Base-by-base conservation (phyloP, 2,329 filamentous ascomycete genomes). In the Emmonsiellopsis sp. region DNA sequence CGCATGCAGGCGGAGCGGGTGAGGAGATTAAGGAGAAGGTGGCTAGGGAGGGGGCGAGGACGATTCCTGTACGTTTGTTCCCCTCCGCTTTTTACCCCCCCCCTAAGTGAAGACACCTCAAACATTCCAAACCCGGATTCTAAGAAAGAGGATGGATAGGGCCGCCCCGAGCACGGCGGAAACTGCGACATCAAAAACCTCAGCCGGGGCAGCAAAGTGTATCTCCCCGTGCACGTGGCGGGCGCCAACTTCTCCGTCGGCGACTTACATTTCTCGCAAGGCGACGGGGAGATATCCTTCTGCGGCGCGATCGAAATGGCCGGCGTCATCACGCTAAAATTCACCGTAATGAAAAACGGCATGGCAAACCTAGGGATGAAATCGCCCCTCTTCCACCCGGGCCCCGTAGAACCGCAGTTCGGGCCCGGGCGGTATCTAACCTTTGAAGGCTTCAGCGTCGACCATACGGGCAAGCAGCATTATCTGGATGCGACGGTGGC, bases 261-360 rank as follows among this genome's bases (percentile, higher is more conserved):
- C 10, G 91, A 95, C 65, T 71, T 95, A 37, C 89, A 94, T 69
- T 94, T 93, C 69, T 85, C 82, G 3, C 87, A 94, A 70, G 90
- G 90, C 7, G 90, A 95, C 64, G 90, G 90, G 6, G 90, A 95
- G 67, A 94, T 95, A 55, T 88, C 84, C 2, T 96, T 90, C 65
- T 90, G 86, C 58, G 86, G 86, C 17, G 91, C 90, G 5, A 96
- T 95, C 62, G 91, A 96, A 69, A 96, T 96, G 87, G 88, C 90
- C 0, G 90, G 90, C 4, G 76, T 88, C 43, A 95, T 95, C 61
- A 95, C 90, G 2, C 81, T 95, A 69, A 95, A 93, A 63, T 91
- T 95, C 75, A 84, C 81, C 49, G 86, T 95, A 13, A 84, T 95
- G 76, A 94, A 93, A 68, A 79, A 82, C 58, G 91, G 90, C 17